phyloP scores from a whole-genome alignment of 179 eudicot species.

The Nepenthes alata region DNA sequence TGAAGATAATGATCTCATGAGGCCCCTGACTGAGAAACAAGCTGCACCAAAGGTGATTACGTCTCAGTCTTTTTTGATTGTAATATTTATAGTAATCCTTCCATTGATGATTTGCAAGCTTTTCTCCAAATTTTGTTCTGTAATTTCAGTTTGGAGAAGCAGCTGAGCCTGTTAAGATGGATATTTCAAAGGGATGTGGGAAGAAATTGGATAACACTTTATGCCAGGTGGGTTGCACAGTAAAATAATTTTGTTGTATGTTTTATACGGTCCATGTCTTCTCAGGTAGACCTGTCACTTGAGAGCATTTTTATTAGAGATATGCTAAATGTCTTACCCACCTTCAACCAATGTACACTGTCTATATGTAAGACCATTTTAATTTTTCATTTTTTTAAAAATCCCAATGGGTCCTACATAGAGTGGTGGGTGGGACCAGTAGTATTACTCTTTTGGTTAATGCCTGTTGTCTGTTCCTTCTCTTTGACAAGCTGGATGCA shows the following conservation, averaged over 20 bases:
- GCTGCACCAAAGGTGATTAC: conserved; percentile 30
- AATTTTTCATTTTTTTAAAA: too few relatives aligned
- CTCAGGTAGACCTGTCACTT: neutral
- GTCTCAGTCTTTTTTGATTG: neutral
- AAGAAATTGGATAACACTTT: conserved; percentile 20
- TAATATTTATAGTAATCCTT: neutral
- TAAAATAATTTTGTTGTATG: neutral
- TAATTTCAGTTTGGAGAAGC: conserved; percentile 15
- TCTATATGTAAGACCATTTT: too few relatives aligned
- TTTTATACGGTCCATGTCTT: neutral
- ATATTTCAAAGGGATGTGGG: conserved; percentile 13
- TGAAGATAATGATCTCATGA: conserved; percentile 12
- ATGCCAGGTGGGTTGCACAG: conserved; percentile 30
- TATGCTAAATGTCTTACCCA: too few relatives aligned
- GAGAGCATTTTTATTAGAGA: neutral
- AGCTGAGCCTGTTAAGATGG: conserved; percentile 25
- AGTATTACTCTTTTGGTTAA: neutral
- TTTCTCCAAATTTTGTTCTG: conserved; percentile 7
- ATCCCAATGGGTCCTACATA: too few relatives aligned
- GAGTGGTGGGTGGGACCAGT: too few relatives aligned
- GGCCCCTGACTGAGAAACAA: conserved; percentile 16
- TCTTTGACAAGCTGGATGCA: too few relatives aligned
- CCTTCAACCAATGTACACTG: too few relatives aligned
- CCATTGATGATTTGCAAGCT: neutral
- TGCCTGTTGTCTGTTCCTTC: neutral